Evolutionary conservation across 1,139 yeast species (phyloP), one percentile per base, ranked within the genome.

Genomic region (Pichia sp.): DNA sequence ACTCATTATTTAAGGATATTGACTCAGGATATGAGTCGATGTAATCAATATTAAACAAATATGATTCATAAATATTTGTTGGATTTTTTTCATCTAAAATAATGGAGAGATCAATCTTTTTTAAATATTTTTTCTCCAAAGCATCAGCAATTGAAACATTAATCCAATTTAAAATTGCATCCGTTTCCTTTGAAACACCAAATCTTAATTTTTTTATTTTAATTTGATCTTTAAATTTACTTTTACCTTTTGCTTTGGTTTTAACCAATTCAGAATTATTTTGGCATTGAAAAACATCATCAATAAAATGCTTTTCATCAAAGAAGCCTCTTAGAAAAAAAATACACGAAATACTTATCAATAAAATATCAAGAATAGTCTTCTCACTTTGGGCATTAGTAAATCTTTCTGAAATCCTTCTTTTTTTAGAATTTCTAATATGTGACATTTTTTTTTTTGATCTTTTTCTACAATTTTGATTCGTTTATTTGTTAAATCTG

Each of bases 271-370:
- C 18, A 18, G 18, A 18, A 18, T 18, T 18, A 18, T 18, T 18
- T 18, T 18, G 18, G 18, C 18, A 18, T 18, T 66, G 66, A 57
- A 72, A 73, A 35, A 65, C 59, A 49, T 69, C 70, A 54, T 76
- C 79, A 27, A 64, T 63, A 56, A 76, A 78, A 54, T 66, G 67
- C 3, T 68, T 71, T 48, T 77, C 80, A 6, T 73, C 74, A 51
- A 78, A 78, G 26, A 78, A 58, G 2, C 77, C 76, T 51, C 83
- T 64, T 30, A 77, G 59, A 55, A 70, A 77, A 1, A 78, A 72
- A n/a, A 78, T 64, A 54, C 81, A 75, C 1, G 80, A 78, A 53
- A 77, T 65, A 0, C 79, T 72, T 69, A 74, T 49, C 2, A 45
- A 33, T 11, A 76, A 56, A 62, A 74, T 66, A 4, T 76, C 70